These are phyloP conservation scores for Marsdenia floribunda DNA, from an alignment of 257 asterid species.

Conservation along the genomic window DNA sequence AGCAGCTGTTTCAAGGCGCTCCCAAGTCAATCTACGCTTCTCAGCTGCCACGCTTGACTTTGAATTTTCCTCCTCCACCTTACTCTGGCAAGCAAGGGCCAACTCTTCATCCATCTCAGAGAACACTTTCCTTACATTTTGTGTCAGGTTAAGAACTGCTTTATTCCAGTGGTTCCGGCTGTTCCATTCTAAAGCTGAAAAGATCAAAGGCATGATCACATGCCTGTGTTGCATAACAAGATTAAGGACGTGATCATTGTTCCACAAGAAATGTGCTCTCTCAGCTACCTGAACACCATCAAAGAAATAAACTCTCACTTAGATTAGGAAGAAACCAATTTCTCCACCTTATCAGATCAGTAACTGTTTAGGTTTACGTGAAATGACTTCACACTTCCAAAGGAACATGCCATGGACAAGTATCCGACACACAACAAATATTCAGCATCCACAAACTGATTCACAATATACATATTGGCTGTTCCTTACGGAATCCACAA, in stretches of 20 bases:
- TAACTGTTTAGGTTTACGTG: not conserved
- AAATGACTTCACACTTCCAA: not conserved
- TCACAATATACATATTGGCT: not conserved
- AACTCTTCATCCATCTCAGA: constrained; percentile 46
- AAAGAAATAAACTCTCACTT: not conserved
- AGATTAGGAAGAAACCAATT: not conserved
- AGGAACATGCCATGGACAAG: not conserved
- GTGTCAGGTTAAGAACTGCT: constrained; percentile 39
- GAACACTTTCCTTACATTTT: constrained; percentile 34
- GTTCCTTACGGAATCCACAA: not conserved
- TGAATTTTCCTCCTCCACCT: constrained; percentile 37
- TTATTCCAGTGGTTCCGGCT: constrained; percentile 39
- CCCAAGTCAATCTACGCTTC: constrained; percentile 42
- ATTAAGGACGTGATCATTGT: constrained; percentile 38
- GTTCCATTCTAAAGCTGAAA: constrained; percentile 41
- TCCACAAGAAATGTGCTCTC: constrained; percentile 42
- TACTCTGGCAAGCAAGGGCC: constrained; percentile 35
- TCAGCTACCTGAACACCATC: constrained; percentile 37
- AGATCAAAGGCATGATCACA: constrained; percentile 37
- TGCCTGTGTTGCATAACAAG: constrained; percentile 32
- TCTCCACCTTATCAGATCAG: not conserved
- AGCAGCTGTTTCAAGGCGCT: constrained; percentile 34
- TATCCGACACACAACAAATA: not conserved
- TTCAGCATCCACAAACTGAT: not conserved
- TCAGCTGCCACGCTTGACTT: constrained; percentile 29